Base-by-base conservation (phyloP, 768 basidiomycete genomes). In the Tylopilus felleus region DNA sequence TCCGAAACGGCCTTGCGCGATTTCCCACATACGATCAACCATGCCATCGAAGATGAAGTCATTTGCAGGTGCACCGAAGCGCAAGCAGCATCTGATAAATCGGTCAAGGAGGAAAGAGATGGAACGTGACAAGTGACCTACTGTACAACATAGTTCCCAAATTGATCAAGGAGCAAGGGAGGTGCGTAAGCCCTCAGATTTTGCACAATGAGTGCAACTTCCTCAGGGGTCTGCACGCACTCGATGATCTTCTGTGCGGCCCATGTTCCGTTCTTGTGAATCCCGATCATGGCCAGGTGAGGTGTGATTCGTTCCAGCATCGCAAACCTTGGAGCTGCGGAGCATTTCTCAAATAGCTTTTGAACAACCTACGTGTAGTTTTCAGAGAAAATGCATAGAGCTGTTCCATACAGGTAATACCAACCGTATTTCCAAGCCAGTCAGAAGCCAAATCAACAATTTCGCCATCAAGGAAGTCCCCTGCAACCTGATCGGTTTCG, bases 231-330 rank as follows among this genome's bases (percentile, higher is more conserved):
- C 52, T 86, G 82, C 41, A 94, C 90, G 57, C 93, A 96, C 73
- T 98, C 94, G 54, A 98, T 98, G 66, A 97, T 93, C 80, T 98
- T 98, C 73, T 99, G 97, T 4, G 95, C 95, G 3, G 96, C 96
- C 97, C 97, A 98, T 1, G 97, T 99, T 27, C 97, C 97, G 61
- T 99, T 98, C 78, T 98, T 98, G 78, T 99, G 97, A 52, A 96
- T 94, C 25, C 97, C 97, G 59, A 98, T 97, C 84, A 92, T 91
- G 22, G 96, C 96, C 38, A 99, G 77, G 68, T 96, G 90, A 45
- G 97, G 97, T 4, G 85, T 82, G 57, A 98, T 88, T 46, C 95
- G 86, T 63, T 98, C 95, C 51, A 99, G 77, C 90, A 99, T 95
- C 16, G 86, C 85, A 58, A 92, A 81, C 61, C 94, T 80, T 28